phyloP scores from a whole-genome alignment of 169 alveolate genomes.

The Ichthyophthirius multifiliis region DNA sequence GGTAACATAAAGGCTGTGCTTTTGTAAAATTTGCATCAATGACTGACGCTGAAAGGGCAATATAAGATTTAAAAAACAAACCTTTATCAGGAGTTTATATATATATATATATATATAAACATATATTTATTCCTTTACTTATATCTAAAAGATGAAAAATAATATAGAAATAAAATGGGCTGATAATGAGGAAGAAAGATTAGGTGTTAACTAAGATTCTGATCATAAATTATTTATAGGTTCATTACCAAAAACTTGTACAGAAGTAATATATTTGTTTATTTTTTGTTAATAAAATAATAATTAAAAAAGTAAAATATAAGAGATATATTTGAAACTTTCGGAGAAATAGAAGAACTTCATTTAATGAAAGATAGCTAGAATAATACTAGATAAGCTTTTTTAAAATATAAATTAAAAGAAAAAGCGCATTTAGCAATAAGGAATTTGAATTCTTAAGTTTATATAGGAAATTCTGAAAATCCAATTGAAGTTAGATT shows the following conservation, averaged over 20 bases:
- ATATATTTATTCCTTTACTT: too few species aligned
- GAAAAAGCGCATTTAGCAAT: slow-evolving; percentile 9
- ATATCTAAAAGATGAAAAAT: not conserved
- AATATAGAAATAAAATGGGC: slow-evolving; percentile 47
- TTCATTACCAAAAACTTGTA: slow-evolving; percentile 14
- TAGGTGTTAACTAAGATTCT: slow-evolving; percentile 21
- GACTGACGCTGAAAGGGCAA: slow-evolving; percentile 22
- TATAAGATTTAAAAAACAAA: not conserved
- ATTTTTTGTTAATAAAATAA: not conserved
- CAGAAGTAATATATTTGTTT: slow-evolving; percentile 11
- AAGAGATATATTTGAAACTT: slow-evolving; percentile 13
- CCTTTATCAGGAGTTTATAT: not conserved
- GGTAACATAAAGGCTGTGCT: slow-evolving; percentile 11
- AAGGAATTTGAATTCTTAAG: slow-evolving; percentile 5
- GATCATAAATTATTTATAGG: slow-evolving; percentile 15
- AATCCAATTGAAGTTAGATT: slow-evolving; percentile 22
- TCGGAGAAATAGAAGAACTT: slow-evolving; percentile 5
- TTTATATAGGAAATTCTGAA: not conserved
- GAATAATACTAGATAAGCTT: not conserved
- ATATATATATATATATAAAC: too few species aligned
- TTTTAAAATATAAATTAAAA: not conserved
- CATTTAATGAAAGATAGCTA: slow-evolving; percentile 7
- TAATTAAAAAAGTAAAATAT: not conserved
- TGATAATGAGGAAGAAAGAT: slow-evolving; percentile 48
- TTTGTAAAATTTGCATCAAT: slow-evolving; percentile 21